These are phyloP conservation scores for Incumbomyces lentus DNA, from an alignment of 2,329 filamentous ascomycete species.

Conservation along the genomic window DNA sequence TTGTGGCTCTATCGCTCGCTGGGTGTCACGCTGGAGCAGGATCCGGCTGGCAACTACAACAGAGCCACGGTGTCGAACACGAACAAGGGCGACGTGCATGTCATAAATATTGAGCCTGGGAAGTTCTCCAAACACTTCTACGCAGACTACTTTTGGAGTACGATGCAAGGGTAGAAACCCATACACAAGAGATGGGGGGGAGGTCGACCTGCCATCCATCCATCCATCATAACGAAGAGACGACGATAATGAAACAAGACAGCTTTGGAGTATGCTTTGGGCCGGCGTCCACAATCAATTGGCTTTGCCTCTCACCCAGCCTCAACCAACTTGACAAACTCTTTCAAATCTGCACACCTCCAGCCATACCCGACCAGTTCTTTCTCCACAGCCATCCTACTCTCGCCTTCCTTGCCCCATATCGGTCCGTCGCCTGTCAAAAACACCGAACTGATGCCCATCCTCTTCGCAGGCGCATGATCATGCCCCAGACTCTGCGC, in stretches of 20 bases:
- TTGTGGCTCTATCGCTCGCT: constrained; percentile 85
- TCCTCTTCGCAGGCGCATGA: constrained; percentile 52
- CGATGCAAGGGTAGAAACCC: constrained; percentile 53
- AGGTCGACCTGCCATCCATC: no score
- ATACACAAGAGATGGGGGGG: no score
- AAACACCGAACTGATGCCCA: constrained; percentile 54
- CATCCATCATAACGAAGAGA: no score
- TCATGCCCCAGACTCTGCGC: constrained; percentile 59
- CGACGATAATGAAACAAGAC: no score
- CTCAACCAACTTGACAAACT: constrained; percentile 1
- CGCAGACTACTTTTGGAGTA: constrained; percentile 93
- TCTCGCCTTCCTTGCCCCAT: constrained; percentile 20
- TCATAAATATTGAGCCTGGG: constrained; percentile 78
- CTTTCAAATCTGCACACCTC: constrained; percentile 15
- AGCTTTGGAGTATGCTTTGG: no score
- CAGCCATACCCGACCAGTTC: constrained; percentile 19
- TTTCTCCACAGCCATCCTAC: constrained; percentile 19
- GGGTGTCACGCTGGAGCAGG: constrained; percentile 81
- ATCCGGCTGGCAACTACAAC: constrained; percentile 67
- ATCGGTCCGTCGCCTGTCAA: constrained; percentile 18
- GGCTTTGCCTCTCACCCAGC: no score
- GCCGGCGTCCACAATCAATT: no score
- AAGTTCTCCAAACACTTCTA: constrained; percentile 90
- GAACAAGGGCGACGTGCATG: constrained; percentile 80
- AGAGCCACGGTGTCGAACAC: constrained; percentile 79